Base-by-base conservation (phyloP, 2,329 filamentous ascomycete genomes). In the Drechslerella dactyloides region DNA sequence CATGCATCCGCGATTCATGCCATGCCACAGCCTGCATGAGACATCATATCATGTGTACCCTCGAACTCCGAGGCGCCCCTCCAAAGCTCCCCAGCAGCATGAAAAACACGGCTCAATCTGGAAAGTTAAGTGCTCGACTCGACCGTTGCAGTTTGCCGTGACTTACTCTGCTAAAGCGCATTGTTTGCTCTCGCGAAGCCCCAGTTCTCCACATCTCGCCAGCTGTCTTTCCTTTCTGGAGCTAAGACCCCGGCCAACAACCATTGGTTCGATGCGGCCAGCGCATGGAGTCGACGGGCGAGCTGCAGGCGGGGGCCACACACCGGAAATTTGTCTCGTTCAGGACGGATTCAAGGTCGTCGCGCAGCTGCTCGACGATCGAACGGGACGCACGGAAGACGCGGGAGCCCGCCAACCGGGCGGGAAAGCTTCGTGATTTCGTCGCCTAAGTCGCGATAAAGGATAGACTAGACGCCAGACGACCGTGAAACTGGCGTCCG, bases 181-280 rank as follows among this genome's bases (percentile, higher is more conserved):
- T 42, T 42, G 37, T 48, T 19, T 62, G 8, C n/a, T 51, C 30
- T 15, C 21, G 24, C 40, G 19, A n/a, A 15, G 4, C 4, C 19
- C 40, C 19, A 37, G 27, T 27, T 46, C 44, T 61, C 64, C 64
- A 63, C 65, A 11, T 51, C 44, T 24, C 54, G 54, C 66, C 53
- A 63, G 59, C 53, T 63, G 65, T 70, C 37, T 70, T 70, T 57
- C 53, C 30, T 64, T 40, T 64, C 48, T 60, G 15, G 50, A 60
- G 53, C 46, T 48, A 58, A 59, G 66, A 44, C 27, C 59, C 66
- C 55, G 58, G 66, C 37, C 33, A 58, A 51, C 54, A 44, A 56
- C 40, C 58, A 33, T 33, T 33, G 27, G 8, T 59, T 55, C 51
- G 17, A 64, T 64, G 53, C 58, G 52, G 58, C 65, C 57, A 69